A percentile compares a stretch with the other conserved stretches of the same genome.
These are phyloP conservation scores for Mycosphaerella arachidis DNA, from an alignment of 2,329 filamentous ascomycete genomes.

Conservation along the genomic window DNA sequence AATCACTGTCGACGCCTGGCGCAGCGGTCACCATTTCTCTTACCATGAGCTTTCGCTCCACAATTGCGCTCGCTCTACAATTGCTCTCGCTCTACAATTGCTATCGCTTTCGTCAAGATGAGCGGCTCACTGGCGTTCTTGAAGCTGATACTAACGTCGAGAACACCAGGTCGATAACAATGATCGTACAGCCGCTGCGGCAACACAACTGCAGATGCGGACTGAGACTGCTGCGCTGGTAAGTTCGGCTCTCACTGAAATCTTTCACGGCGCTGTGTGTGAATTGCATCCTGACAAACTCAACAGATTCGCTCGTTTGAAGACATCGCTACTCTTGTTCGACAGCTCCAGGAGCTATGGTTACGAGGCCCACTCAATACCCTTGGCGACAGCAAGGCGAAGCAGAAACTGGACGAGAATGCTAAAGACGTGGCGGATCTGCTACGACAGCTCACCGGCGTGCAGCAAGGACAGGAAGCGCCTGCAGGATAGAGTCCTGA, in stretches of 20 bases:
- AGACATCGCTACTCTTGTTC: constrained; percentile 57
- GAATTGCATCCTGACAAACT: not conserved
- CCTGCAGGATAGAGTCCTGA: not conserved
- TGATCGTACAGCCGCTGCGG: constrained; percentile 53
- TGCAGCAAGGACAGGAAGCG: not conserved
- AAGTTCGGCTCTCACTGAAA: constrained; percentile 11
- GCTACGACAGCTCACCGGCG: constrained; percentile 31
- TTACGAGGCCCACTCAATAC: constrained; percentile 62
- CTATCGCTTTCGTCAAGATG: no score
- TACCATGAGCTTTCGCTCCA: no score
- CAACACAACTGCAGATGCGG: constrained; percentile 55
- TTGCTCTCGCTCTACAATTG: no score
- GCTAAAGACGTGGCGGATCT: constrained; percentile 45
- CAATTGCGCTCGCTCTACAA: no score
- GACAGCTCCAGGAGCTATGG: constrained; percentile 63
- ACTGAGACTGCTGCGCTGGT: constrained; percentile 57
- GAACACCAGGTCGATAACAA: constrained; percentile 42
- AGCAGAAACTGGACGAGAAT: constrained; percentile 44
- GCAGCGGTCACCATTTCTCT: no score
- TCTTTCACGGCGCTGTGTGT: not conserved
- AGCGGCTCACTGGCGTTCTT: no score
- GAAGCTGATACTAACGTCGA: not conserved
- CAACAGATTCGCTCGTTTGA: constrained; percentile 56
- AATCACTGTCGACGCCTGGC: no score
- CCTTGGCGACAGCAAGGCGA: constrained; percentile 41